These are phyloP conservation scores for Cystobasidium slooffiae DNA, from an alignment of 1,284 basidiomycete species.

Conservation along the genomic window DNA sequence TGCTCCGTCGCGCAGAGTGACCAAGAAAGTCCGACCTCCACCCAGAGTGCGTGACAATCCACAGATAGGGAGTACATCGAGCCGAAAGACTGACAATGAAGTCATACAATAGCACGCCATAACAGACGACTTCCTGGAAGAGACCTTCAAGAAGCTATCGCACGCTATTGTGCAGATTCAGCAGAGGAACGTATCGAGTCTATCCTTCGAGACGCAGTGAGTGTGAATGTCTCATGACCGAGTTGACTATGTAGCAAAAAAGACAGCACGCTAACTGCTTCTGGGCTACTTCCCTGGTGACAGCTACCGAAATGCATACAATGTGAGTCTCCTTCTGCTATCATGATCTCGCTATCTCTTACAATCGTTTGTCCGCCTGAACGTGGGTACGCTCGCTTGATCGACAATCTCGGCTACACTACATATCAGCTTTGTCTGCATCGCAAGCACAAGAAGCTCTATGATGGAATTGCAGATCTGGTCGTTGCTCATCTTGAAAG, in stretches of 20 bases:
- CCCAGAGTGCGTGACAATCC: constrained; percentile 19
- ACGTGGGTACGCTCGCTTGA: constrained; percentile 13
- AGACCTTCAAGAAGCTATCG: constrained; percentile 70
- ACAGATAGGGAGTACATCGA: not conserved
- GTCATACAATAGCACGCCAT: constrained; percentile 8
- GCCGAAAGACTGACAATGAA: constrained; percentile 4
- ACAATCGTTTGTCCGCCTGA: constrained; percentile 33
- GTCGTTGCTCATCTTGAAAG: constrained; percentile 80
- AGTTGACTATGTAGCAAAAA: constrained; percentile 46
- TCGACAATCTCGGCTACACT: not conserved
- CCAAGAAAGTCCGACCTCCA: constrained; percentile 44
- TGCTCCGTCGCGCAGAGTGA: constrained; percentile 23
- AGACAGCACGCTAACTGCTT: constrained; percentile 53
- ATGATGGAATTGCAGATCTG: constrained; percentile 80
- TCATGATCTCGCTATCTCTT: not conserved
- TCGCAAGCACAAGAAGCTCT: constrained; percentile 83
- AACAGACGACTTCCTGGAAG: constrained; percentile 28
- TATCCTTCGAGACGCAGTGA: constrained; percentile 94
- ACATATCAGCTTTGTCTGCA: constrained; percentile 65
- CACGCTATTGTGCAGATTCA: constrained; percentile 93
- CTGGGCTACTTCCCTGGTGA: not conserved
- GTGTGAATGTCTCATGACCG: not conserved
- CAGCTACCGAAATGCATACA: constrained; percentile 77
- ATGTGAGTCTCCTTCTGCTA: constrained; percentile 63
- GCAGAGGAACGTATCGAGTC: constrained; percentile 86